A percentile compares a stretch with the other conserved stretches of the same genome.
Conservation (phyloP, 192 early-diverging fungal genomes). For the Podila epicladia region DNA sequence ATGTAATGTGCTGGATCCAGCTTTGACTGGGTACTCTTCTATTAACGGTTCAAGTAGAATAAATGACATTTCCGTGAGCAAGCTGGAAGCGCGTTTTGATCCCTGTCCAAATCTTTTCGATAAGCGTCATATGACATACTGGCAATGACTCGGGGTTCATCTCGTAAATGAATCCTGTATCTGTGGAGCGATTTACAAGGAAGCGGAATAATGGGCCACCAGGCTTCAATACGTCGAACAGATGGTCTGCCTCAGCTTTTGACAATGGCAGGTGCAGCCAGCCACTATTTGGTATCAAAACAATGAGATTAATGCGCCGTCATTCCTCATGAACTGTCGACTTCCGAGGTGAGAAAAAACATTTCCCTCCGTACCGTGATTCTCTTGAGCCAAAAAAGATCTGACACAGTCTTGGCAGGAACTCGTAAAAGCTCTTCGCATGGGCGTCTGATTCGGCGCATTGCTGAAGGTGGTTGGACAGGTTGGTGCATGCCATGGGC, state of each 20-base stretch:
- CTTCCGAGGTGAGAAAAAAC: not conserved
- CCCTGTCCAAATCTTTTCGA: too few species aligned
- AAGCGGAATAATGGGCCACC: slow-evolving; percentile 36
- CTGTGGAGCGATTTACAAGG: slow-evolving; percentile 34
- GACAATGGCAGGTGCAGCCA: slow-evolving; percentile 48
- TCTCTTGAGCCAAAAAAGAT: slow-evolving; percentile 49
- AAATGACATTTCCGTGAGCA: too few species aligned
- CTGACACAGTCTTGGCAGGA: slow-evolving; percentile 41
- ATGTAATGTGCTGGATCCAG: slow-evolving; percentile 42
- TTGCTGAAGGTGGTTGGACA: slow-evolving; percentile 35
- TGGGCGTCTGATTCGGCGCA: slow-evolving; percentile 44
- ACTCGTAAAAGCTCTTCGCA: slow-evolving; percentile 48
- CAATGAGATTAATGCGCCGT: not conserved
- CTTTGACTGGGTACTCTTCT: slow-evolving; percentile 45
- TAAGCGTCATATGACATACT: slow-evolving; percentile 7
- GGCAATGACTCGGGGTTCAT: slow-evolving; percentile 40
- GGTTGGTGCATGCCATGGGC: slow-evolving; percentile 39
- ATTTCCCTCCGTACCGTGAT: slow-evolving; percentile 21
- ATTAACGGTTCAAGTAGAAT: not conserved
- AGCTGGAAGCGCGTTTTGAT: too few species aligned
- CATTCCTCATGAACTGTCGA: not conserved
- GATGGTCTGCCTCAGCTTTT: slow-evolving; percentile 40
- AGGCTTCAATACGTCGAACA: slow-evolving; percentile 40
- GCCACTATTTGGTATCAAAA: slow-evolving; percentile 14
- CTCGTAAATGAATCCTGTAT: slow-evolving; percentile 42